phyloP scores from a whole-genome alignment of 345 rosid genomes.

The Melastoma malabathricum region DNA sequence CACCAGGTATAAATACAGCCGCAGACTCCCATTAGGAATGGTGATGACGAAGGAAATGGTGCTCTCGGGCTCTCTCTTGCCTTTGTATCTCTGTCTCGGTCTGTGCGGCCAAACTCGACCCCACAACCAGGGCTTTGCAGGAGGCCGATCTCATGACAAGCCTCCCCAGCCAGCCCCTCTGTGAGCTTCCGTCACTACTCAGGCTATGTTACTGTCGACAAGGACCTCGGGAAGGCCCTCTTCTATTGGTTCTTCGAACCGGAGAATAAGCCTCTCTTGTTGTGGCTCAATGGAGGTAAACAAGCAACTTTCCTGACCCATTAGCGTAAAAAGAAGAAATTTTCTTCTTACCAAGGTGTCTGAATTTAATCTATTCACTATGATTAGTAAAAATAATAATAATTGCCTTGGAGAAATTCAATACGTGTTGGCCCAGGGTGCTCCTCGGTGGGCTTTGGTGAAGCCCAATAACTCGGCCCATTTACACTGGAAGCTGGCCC shows the following conservation, averaged over 20 bases:
- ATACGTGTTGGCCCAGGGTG: constrained; percentile 17
- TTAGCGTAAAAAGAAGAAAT: background rate
- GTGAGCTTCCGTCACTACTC: constrained; percentile 44
- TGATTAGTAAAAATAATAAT: too few relatives aligned
- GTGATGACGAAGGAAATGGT: background rate
- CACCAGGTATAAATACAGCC: too few relatives aligned
- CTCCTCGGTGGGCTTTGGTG: constrained; percentile 15
- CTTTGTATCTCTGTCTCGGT: background rate
- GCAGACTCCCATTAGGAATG: too few relatives aligned
- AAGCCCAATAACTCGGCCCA: constrained; percentile 17
- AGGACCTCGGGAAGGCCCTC: constrained; percentile 22
- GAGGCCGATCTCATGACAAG: constrained; percentile 29
- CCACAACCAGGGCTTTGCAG: background rate
- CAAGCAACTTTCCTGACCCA: background rate
- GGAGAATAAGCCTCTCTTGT: constrained; percentile 36
- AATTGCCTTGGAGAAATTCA: background rate
- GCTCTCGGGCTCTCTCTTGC: background rate
- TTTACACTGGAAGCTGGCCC: constrained; percentile 10
- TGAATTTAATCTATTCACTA: background rate
- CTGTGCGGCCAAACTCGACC: background rate
- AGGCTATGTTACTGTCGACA: constrained; percentile 33
- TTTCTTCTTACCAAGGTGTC: background rate
- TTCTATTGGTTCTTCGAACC: constrained; percentile 61
- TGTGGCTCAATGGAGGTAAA: constrained; percentile 77
- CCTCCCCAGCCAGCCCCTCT: constrained; percentile 51